Evolutionary conservation across 2,329 filamentous ascomycete genomes (phyloP), one percentile per base, ranked within the genome.

Genomic region (Pseudogymnoascus sp.): DNA sequence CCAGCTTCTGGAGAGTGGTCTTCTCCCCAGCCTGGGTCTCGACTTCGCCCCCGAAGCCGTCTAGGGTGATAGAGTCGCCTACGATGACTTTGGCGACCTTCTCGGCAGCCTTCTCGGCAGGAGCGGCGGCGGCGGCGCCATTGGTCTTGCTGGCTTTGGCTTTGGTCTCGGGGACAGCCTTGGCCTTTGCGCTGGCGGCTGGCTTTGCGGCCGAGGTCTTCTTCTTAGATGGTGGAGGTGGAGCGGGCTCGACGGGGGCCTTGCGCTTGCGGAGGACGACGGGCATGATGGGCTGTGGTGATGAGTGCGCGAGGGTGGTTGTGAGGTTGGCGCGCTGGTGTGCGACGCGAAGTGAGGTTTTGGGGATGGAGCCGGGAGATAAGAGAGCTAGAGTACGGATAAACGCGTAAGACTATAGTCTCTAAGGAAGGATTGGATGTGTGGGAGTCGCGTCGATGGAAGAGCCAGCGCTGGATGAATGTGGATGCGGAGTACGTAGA

Each of bases 1-100:
- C 83, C 23, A 99, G 85, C 70, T 86, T 81, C 78, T 91, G 88
- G 64, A 99, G 79, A 1, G 86, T 91, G 5, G 89, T 92, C 78
- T 88, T 90, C 62, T 82, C 79, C 70, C 92, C 92, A 67, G 96
- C 91, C 68, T 97, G 87, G 66, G 88, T 95, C 80, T 95, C 86
- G 67, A 99, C 78, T 72, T 95, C 87, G 67, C 84, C 85, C 68
- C 85, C 85, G 70, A 88, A 88, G 64, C 75, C 79, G 44, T 84
- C 82, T 53, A 88, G 79, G 53, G 79, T 74, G 69, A 88, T 79
- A 62, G 77, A 76, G 62, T 83, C 79, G 70, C 84, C 85, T 63
- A 83, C 82, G 37, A 77, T 78, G 56, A 81, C 77, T 56, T 72
- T 72, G 21, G 67, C 59, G 3, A 65, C 64, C 61, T 67, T 68